phyloP scores from a whole-genome alignment of 257 asterid species.

The Penstemon eatonii region DNA sequence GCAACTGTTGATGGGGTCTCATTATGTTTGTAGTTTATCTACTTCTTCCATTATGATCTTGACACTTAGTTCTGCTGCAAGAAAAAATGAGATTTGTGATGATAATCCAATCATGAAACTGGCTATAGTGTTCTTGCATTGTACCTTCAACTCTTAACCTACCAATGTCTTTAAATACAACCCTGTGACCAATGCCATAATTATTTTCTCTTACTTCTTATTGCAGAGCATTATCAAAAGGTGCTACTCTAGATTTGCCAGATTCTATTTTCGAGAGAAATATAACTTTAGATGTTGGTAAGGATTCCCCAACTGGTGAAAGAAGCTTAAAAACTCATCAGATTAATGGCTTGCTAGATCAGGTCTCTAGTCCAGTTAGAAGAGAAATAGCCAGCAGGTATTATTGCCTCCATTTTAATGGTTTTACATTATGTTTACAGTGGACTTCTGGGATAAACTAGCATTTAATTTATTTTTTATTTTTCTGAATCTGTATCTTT shows the following conservation, averaged over 20 bases:
- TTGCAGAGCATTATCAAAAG: constrained; percentile 31
- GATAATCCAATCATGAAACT: not conserved
- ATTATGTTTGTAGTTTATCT: not conserved
- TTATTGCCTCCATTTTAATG: constrained; percentile 2
- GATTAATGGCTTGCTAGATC: constrained; percentile 31
- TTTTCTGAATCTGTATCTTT: not conserved
- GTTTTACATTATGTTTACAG: not conserved
- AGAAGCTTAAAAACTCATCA: constrained; percentile 32
- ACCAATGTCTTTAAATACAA: not conserved
- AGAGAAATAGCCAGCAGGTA: constrained; percentile 48
- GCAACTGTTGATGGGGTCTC: constrained; percentile 1
- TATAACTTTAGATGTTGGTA: constrained; percentile 28
- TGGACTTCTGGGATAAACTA: not conserved
- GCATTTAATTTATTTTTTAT: no score
- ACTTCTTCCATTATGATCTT: not conserved
- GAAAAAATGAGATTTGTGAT: not conserved
- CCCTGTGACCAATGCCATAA: constrained; percentile 13
- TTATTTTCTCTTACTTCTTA: not conserved
- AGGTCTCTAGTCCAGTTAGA: constrained; percentile 36
- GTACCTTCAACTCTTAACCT: constrained; percentile 18
- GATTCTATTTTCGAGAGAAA: constrained; percentile 31
- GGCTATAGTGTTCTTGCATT: not conserved
- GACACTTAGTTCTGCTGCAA: not conserved
- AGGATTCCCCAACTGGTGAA: constrained; percentile 28
- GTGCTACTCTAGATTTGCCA: constrained; percentile 34